Evolutionary conservation across 1,284 basidiomycete genomes (phyloP).

Genomic region (Puccinia brachypodii): DNA sequence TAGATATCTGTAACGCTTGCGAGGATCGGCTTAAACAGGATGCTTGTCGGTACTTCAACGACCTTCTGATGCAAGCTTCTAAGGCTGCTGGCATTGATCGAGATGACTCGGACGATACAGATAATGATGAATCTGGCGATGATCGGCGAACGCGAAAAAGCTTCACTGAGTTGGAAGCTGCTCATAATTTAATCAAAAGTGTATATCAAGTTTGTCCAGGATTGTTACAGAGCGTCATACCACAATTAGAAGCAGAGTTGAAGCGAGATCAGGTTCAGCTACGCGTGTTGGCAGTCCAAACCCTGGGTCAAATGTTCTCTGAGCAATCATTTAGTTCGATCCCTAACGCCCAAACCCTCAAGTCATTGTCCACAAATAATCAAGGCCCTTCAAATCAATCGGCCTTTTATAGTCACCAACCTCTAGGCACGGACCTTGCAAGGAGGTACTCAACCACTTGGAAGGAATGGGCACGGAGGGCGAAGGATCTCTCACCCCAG

Average conservation of each 20-base stretch:
- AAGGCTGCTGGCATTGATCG: constrained; percentile 59
- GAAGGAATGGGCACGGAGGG: constrained; percentile 77
- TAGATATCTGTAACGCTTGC: constrained; percentile 78
- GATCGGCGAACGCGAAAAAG: constrained; percentile 19
- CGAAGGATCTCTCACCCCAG: constrained; percentile 70
- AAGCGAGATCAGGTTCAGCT: constrained; percentile 72
- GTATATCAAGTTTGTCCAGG: constrained; percentile 77
- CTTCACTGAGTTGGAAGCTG: constrained; percentile 62
- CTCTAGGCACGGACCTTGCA: constrained; percentile 63
- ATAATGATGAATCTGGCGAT: constrained; percentile 56
- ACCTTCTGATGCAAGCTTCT: constrained; percentile 67
- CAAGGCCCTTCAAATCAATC: constrained; percentile 56
- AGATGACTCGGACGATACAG: constrained; percentile 64
- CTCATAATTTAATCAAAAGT: constrained; percentile 81
- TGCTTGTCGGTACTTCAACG: constrained; percentile 81
- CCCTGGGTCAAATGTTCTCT: constrained; percentile 85
- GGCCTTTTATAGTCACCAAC: constrained; percentile 43
- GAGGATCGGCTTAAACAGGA: constrained; percentile 84
- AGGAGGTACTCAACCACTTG: constrained; percentile 80
- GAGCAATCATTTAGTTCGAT: constrained; percentile 24
- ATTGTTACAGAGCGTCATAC: constrained; percentile 83
- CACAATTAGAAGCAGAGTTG: constrained; percentile 87
- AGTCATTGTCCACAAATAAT: not conserved
- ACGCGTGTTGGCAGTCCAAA: constrained; percentile 75
- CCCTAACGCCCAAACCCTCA: constrained; percentile 59